Evolutionary conservation across 805 yeast genomes (phyloP), one percentile per base, ranked within the genome.

Genomic region (Wickerhamiella hasegawae): DNA sequence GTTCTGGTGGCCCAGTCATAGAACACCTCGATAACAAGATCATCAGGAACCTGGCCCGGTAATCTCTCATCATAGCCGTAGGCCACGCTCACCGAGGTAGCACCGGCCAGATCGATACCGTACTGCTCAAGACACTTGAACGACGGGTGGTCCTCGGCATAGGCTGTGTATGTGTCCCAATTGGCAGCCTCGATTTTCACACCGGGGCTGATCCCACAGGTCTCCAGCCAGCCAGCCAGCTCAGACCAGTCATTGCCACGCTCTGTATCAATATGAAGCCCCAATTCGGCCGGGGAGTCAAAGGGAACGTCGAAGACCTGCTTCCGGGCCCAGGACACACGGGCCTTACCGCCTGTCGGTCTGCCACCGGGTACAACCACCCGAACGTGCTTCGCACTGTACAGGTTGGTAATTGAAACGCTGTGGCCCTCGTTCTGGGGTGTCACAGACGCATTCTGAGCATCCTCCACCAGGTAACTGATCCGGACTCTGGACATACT

Each of bases 251-350:
- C 42, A 3, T 41, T 38, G 21, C 5, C 19, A 15, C 9, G 23
- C 12, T 53, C 57, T 25, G 52, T 42, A 40, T 53, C 51, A 28
- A 51, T 35, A 27, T 47, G 49, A 20, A 46, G 29, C 4, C 54
- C 52, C 15, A 39, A 34, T 35, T 57, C 54, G 11, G 35, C 29
- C 1, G 45, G 45, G 4, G 42, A 35, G n/a, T 47, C 45, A 34
- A 46, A 47, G 3, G 53, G 54, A 4, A 44, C 35, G 4, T 39
- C 35, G 10, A 41, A 44, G 35, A 32, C 40, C 33, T 32, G 32
- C 30, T 20, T 3, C 30, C 10, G 27, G 48, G 35, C 24, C 38
- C 39, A 30, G 11, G 23, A 11, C 5, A 32, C 3, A 22, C n/a
- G 24, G n/a, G 15, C 28, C 9, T 16, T 28, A 18, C 16, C 21